These are phyloP conservation scores for Pythium monospermum DNA, from an alignment of 352 stramenopile genomes.

Conservation along the genomic window DNA sequence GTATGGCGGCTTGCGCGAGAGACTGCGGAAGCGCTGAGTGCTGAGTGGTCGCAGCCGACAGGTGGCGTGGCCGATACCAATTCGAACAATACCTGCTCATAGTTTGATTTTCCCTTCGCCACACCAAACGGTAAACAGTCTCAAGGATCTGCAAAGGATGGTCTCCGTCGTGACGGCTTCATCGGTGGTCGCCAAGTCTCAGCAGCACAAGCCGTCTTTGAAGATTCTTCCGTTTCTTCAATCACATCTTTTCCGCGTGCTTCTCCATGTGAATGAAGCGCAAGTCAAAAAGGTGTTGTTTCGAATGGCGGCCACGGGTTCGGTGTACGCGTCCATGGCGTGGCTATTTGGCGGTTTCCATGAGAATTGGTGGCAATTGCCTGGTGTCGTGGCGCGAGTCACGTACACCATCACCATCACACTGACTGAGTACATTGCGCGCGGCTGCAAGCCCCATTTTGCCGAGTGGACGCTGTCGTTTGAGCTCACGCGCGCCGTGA, in stretches of 20 bases:
- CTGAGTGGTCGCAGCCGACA: no score
- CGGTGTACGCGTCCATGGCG: not conserved
- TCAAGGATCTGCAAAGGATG: no score
- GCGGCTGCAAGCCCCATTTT: conserved; percentile 33
- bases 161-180: not conserved
- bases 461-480: conserved; percentile 42
- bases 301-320: not conserved
- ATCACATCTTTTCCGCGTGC: not conserved
- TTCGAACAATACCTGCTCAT: no score
- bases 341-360: conserved; percentile 6
- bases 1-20: no score
- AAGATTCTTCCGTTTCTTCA: not conserved
- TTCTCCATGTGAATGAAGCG: not conserved
- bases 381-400: not conserved
- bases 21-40: no score
- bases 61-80: no score
- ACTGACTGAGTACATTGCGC: conserved; percentile 8
- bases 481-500: conserved; percentile 16
- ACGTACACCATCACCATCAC: not conserved
- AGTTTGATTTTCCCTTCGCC: no score
- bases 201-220: not conserved
- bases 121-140: no score
- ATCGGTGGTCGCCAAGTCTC: not conserved
- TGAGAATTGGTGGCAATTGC: conserved; percentile 3
- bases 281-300: not conserved